These are phyloP conservation scores for Phytopythium oedochilum DNA, from an alignment of 352 stramenopile species.

Conservation along the genomic window DNA sequence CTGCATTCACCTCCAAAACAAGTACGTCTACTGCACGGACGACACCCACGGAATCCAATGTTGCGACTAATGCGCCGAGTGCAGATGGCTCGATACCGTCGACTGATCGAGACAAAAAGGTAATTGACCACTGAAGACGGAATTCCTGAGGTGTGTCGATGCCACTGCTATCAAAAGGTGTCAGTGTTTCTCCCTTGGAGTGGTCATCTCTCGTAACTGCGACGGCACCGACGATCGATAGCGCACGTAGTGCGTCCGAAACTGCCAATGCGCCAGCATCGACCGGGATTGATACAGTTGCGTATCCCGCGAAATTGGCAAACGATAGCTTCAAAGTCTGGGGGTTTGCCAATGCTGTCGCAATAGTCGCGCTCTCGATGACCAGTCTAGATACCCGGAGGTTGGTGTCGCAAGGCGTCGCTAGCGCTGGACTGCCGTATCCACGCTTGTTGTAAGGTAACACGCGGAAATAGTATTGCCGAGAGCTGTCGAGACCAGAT, in stretches of 20 bases:
- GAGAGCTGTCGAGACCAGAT: conserved; percentile 29
- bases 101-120: conserved; percentile 46
- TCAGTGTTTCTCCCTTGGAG: conserved; percentile 30
- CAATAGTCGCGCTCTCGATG: conserved; percentile 22
- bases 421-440: conserved; percentile 50
- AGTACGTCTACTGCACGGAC: conserved; percentile 18
- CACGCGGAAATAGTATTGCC: conserved; percentile 77
- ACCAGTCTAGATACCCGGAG: conserved; percentile 47
- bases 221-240: conserved; percentile 48
- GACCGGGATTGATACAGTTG: conserved; percentile 37
- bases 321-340: conserved; percentile 62
- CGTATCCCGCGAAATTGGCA: conserved; percentile 30
- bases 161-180: conserved; percentile 41
- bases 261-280: conserved; percentile 47
- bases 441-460: conserved; percentile 78
- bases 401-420: conserved; percentile 38
- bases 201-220: conserved; percentile 58
- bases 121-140: conserved; percentile 72
- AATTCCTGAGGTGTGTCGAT: conserved; percentile 37
- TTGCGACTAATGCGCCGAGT: conserved; percentile 33
- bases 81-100: conserved; percentile 45
- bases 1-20: conserved; percentile 24
- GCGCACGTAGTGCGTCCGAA: conserved; percentile 41
- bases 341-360: conserved; percentile 17
- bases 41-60: conserved; percentile 17